These are phyloP conservation scores for Laguncularia racemosa DNA, from an alignment of 345 rosid genomes.

Conservation along the genomic window DNA sequence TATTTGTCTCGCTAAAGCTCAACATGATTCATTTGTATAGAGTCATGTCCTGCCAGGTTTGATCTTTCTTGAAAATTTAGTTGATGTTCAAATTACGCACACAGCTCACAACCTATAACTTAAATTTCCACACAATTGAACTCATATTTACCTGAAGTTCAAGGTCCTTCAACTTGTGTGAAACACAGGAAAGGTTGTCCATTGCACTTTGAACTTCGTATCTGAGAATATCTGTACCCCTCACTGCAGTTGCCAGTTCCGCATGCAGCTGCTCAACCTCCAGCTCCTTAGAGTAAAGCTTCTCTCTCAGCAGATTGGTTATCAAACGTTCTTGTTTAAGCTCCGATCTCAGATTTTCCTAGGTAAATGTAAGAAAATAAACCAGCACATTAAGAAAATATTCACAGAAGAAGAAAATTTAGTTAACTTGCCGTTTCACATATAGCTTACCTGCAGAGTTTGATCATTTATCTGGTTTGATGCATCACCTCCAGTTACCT, in stretches of 20 bases:
- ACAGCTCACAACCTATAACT: too few species aligned
- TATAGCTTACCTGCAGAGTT: slow-evolving; percentile 49
- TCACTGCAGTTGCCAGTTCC: slow-evolving; percentile 73
- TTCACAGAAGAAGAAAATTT: not conserved
- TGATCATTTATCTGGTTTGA: slow-evolving; percentile 30
- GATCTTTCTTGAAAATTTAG: too few species aligned
- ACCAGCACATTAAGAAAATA: not conserved
- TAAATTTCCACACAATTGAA: too few species aligned
- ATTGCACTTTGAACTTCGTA: slow-evolving; percentile 58
- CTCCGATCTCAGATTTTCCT: slow-evolving; percentile 54
- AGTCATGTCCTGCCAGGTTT: too few species aligned
- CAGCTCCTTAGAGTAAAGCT: slow-evolving; percentile 71
- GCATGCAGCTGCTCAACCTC: slow-evolving; percentile 85
- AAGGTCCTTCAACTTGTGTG: slow-evolving; percentile 67
- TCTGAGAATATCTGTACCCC: slow-evolving; percentile 70
- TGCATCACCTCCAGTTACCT: slow-evolving; percentile 11
- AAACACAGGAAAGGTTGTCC: slow-evolving; percentile 60
- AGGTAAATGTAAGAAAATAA: slow-evolving; percentile 13
- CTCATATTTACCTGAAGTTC: slow-evolving; percentile 62
- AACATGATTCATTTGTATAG: too few species aligned
- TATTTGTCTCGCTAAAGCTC: too few species aligned
- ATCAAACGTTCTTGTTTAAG: slow-evolving; percentile 70
- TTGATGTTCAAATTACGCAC: too few species aligned
- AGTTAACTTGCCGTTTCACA: not conserved
- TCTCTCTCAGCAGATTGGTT: slow-evolving; percentile 72